Evolutionary conservation across 306 rosid species (phyloP).

Genomic region (Ormosia emarginata): DNA sequence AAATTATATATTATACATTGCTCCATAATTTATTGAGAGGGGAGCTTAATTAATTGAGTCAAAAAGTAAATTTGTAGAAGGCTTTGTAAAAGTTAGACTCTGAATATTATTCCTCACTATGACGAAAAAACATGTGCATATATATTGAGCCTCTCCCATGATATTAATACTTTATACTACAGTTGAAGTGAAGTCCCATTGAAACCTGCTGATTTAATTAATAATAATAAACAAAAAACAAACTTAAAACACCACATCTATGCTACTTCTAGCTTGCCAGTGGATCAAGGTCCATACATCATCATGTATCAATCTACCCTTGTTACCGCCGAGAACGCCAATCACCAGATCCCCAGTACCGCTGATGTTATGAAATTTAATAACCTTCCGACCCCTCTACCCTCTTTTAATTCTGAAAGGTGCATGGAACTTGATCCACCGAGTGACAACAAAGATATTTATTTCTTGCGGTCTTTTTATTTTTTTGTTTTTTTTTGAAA

Average conservation of each 20-base stretch:
- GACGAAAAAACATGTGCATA: background rate
- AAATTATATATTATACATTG: no score
- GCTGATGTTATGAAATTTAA: background rate
- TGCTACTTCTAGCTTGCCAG: background rate
- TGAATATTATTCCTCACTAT: background rate
- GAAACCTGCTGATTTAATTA: background rate
- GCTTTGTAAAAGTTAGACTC: background rate
- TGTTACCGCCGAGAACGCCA: background rate
- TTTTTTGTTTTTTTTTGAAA: background rate
- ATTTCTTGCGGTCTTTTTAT: background rate
- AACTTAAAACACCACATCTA: background rate
- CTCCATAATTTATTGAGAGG: no score
- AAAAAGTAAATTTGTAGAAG: background rate
- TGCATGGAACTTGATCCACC: conserved; percentile 26
- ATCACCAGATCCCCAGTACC: background rate
- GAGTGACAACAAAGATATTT: background rate
- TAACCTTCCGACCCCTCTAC: background rate
- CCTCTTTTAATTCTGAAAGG: background rate
- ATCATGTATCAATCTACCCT: background rate
- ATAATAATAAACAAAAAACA: background rate
- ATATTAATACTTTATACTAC: no score
- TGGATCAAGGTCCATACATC: conserved; percentile 22
- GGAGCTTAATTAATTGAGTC: background rate
- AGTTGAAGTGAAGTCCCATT: background rate
- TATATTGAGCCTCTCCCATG: no score